phyloP scores from a whole-genome alignment of 2,329 filamentous ascomycete genomes.

The Chaetomium globosum region DNA sequence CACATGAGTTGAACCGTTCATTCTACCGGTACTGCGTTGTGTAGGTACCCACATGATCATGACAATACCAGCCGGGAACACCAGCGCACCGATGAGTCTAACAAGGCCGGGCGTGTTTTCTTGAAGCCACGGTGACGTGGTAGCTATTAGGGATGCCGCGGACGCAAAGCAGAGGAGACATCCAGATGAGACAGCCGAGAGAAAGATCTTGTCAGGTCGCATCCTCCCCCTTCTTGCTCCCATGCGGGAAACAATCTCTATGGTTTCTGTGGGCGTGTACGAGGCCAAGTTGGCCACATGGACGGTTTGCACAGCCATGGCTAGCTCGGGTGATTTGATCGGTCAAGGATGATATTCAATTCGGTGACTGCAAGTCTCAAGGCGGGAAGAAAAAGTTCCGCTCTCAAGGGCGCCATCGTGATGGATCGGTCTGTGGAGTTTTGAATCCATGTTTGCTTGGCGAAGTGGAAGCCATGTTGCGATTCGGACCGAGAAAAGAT shows the following conservation, averaged over 20 bases:
- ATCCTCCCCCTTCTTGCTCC: constrained; percentile 56
- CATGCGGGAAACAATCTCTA: constrained; percentile 53
- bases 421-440: background rate
- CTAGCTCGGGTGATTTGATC: background rate
- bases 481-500: background rate
- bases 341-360: background rate
- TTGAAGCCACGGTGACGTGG: constrained; percentile 51
- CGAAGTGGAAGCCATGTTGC: background rate
- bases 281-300: constrained; percentile 34
- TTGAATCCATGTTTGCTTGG: background rate
- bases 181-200: constrained; percentile 55
- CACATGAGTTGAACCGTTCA: background rate
- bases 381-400: background rate
- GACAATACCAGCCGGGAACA: constrained; percentile 54
- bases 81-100: constrained; percentile 48
- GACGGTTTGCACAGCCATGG: constrained; percentile 16
- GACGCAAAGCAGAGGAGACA: constrained; percentile 56
- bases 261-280: constrained; percentile 53
- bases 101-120: constrained; percentile 53
- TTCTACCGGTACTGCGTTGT: background rate
- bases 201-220: constrained; percentile 56
- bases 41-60: constrained; percentile 48
- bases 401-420: background rate
- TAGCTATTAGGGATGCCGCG: constrained; percentile 51
- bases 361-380: background rate